Base-by-base conservation (phyloP, 169 alveolate species). In the Eimeria nieschulzi region DNA sequence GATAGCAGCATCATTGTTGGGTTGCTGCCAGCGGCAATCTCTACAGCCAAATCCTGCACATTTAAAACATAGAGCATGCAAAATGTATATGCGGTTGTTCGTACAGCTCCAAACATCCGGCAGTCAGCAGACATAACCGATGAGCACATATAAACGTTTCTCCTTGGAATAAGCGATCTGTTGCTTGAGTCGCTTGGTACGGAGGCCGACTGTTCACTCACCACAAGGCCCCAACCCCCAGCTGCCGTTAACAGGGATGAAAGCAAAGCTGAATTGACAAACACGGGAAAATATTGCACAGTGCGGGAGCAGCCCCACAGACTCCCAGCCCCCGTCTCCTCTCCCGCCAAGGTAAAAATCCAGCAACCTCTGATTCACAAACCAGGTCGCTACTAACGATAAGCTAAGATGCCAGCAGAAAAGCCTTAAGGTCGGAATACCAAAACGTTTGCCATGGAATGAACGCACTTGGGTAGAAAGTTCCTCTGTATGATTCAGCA, bases 161-260 rank as follows among this genome's bases (percentile, higher is more conserved):
- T 33, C 46, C 46, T 0, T 33, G 46, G 6, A 33, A 33, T 33
- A 33, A 33, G 46, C 0, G 3, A 33, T 33, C 3, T 33, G 46
- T 33, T 33, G 46, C 46, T 33, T 1, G 0, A 33, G 46, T 33
- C 46, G 6, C 3, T 33, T 33, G 46, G 46, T 33, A 33, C 46
- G 6, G 46, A 33, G 3, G 46, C 46, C 46, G 3, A 13, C 25
- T 78, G 53, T 21, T 33, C 46, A 13, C 88, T 82, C n/a, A 82
- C 88, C 73, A 82, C 88, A 5, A 82, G 56, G 88, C 88, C 88
- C 88, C 88, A 82, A 82, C 76, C 88, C 21, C 76, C 88, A 26
- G 88, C 88, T 7, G 88, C 88, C 13, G 88, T 82, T 19, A 82
- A 39, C 10, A 82, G n/a, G 33, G 88, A 82, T 25, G 88, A 64